These are phyloP conservation scores for Zymoseptoria passerinii DNA, from an alignment of 2,329 filamentous ascomycete genomes.

Conservation along the genomic window DNA sequence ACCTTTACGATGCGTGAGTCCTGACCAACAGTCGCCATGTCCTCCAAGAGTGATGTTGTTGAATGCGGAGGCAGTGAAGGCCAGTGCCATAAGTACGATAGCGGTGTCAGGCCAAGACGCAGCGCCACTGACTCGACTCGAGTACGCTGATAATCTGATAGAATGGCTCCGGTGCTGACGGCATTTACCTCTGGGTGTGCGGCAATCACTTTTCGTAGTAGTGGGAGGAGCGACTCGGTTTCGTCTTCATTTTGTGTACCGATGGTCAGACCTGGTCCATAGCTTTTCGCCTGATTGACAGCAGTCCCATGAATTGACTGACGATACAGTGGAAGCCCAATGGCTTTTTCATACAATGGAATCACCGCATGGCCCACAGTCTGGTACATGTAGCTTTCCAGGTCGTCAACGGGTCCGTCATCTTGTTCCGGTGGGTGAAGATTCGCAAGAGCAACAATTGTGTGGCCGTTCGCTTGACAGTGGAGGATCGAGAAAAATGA, in stretches of 20 bases:
- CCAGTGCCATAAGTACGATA: slow-evolving; percentile 91
- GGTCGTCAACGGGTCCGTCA: slow-evolving; percentile 45
- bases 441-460: slow-evolving; percentile 81
- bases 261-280: slow-evolving; percentile 35
- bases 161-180: slow-evolving; percentile 80
- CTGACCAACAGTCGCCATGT: slow-evolving; percentile 70
- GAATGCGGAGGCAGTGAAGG: slow-evolving; percentile 55
- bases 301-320: slow-evolving; percentile 65
- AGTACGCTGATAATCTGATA: slow-evolving; percentile 93
- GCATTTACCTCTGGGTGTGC: slow-evolving; percentile 76
- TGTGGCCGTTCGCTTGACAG: slow-evolving; percentile 77
- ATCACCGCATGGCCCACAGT: slow-evolving; percentile 86
- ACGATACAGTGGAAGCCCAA: slow-evolving; percentile 76
- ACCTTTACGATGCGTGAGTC: slow-evolving; percentile 94
- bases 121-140: slow-evolving; percentile 85
- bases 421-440: slow-evolving; percentile 52
- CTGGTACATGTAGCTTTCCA: slow-evolving; percentile 99
- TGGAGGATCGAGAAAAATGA: slow-evolving; percentile 90
- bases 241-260: slow-evolving; percentile 53
- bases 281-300: slow-evolving; percentile 63
- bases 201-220: slow-evolving; percentile 59
- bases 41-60: slow-evolving; percentile 54
- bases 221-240: slow-evolving; percentile 74
- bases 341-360: slow-evolving; percentile 71
- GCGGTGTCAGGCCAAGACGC: slow-evolving; percentile 71